Percentiles rank a stretch among this genome's conserved stretches.
These are phyloP conservation scores for Cadophora gregata DNA, from an alignment of 2,329 filamentous ascomycete species.

Conservation along the genomic window DNA sequence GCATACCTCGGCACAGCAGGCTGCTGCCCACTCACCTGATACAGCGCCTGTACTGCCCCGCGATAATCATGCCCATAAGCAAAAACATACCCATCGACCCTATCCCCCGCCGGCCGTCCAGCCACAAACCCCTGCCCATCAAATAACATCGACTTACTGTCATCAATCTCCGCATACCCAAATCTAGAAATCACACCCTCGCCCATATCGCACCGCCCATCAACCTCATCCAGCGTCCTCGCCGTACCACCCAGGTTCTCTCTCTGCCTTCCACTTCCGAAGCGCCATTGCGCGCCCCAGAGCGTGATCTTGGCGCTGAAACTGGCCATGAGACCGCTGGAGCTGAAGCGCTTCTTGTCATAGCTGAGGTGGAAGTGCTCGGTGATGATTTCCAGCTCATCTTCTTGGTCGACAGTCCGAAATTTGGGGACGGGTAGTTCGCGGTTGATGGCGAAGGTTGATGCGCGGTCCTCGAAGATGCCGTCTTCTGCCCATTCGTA, in stretches of 20 bases:
- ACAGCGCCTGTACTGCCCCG: conserved; percentile 59
- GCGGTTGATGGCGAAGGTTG: conserved; percentile 65
- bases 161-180: conserved; percentile 60
- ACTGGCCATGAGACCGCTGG: conserved; percentile 52
- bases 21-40: conserved; percentile 60
- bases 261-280: conserved; percentile 49
- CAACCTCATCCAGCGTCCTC: conserved; percentile 59
- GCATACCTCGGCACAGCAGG: conserved; percentile 62
- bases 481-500: conserved; percentile 67
- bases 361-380: conserved; percentile 61
- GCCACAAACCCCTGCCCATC: conserved; percentile 58
- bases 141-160: conserved; percentile 62
- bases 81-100: conserved; percentile 66
- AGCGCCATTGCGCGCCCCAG: conserved; percentile 57
- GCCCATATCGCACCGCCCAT: conserved; percentile 57
- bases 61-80: conserved; percentile 62
- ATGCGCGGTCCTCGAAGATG: conserved; percentile 66
- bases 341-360: conserved; percentile 60
- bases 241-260: conserved; percentile 53
- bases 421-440: conserved; percentile 55
- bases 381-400: conserved; percentile 61
- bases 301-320: conserved; percentile 39
- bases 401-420: conserved; percentile 52
- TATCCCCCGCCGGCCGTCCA: conserved; percentile 51
- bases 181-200: conserved; percentile 56